Percentiles rank a stretch among this genome's conserved stretches.
phyloP scores from a whole-genome alignment of 1,284 basidiomycete species.

The Chalciporus sp. region DNA sequence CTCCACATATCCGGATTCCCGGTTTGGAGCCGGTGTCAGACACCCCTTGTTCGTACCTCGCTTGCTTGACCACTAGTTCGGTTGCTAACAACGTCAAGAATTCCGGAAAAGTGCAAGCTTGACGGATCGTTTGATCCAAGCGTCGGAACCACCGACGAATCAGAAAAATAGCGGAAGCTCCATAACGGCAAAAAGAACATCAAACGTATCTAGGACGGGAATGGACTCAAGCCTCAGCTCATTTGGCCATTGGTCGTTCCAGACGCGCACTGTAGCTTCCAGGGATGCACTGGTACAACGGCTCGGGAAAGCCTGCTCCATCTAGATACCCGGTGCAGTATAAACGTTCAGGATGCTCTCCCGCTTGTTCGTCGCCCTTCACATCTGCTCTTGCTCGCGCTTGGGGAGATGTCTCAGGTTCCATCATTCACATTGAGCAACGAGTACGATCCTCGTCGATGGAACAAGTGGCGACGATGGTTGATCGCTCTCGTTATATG shows the following conservation, averaged over 20 bases:
- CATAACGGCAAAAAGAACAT: neutral
- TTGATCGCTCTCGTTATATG: slow-evolving; percentile 27
- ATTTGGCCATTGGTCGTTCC: slow-evolving; percentile 26
- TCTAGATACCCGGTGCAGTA: slow-evolving; percentile 10
- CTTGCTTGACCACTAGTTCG: slow-evolving; percentile 1
- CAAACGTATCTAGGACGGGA: neutral
- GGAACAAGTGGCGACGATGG: slow-evolving; percentile 30
- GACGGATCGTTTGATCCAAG: neutral
- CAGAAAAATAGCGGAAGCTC: slow-evolving; percentile 16
- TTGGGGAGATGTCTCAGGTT: slow-evolving; percentile 20
- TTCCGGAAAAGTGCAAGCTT: slow-evolving; percentile 3
- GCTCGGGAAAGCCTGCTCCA: neutral
- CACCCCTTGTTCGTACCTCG: neutral
- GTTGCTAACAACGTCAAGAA: slow-evolving; percentile 8
- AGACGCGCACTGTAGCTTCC: neutral
- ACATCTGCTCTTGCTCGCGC: too few relatives aligned
- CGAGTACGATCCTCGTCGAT: slow-evolving; percentile 28
- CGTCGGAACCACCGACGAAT: slow-evolving; percentile 11
- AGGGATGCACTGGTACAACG: neutral
- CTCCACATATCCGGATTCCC: too few relatives aligned
- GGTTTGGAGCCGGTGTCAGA: neutral
- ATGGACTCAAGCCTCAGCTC: slow-evolving; percentile 4
- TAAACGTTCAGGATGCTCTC: slow-evolving; percentile 14
- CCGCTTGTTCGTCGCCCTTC: too few relatives aligned
- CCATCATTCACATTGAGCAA: slow-evolving; percentile 17